A percentile compares a stretch with the other conserved stretches of the same genome.
Conservation (phyloP, 208 protist genomes). For the Leishmania martiniquensis region DNA sequence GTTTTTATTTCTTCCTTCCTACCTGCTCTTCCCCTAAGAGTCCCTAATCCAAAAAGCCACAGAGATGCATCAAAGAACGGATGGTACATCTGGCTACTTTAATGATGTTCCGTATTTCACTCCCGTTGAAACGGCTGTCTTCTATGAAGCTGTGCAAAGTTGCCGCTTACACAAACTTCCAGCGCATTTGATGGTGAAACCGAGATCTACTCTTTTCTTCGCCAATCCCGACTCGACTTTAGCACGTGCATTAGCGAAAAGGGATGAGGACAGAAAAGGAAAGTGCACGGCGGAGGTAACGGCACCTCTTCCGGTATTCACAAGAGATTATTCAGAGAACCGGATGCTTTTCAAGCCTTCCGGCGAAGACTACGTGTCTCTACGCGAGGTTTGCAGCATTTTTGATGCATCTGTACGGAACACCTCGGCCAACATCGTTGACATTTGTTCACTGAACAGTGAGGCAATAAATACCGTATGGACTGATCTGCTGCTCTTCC, state of each 20-base stretch:
- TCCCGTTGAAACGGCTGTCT: constrained; percentile 61
- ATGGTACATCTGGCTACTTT: constrained; percentile 59
- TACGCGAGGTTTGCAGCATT: constrained; percentile 19
- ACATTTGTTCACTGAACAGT: constrained; percentile 15
- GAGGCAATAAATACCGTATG: constrained; percentile 26
- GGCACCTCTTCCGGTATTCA: constrained; percentile 29
- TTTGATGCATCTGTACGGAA: neutral
- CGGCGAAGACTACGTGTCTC: constrained; percentile 14
- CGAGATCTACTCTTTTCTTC: constrained; percentile 51
- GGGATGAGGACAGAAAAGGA: constrained; percentile 6
- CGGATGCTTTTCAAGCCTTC: constrained; percentile 18
- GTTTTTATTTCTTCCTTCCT: neutral
- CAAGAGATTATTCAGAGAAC: constrained; percentile 14
- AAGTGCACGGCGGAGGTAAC: constrained; percentile 8
- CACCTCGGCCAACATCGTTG: neutral
- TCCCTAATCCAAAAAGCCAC: neutral
- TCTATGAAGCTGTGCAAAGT: constrained; percentile 56
- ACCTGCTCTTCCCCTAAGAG: neutral
- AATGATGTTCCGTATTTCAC: constrained; percentile 73
- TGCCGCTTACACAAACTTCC: constrained; percentile 59
- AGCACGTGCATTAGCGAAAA: constrained; percentile 1
- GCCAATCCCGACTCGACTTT: constrained; percentile 25
- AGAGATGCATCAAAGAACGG: constrained; percentile 33
- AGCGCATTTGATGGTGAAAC: constrained; percentile 49
- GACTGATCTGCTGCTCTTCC: constrained; percentile 27